A percentile compares a stretch with the other conserved stretches of the same genome.
phyloP scores from a whole-genome alignment of 176 grass and related monocot genomes.

The Musa schizocarpa region DNA sequence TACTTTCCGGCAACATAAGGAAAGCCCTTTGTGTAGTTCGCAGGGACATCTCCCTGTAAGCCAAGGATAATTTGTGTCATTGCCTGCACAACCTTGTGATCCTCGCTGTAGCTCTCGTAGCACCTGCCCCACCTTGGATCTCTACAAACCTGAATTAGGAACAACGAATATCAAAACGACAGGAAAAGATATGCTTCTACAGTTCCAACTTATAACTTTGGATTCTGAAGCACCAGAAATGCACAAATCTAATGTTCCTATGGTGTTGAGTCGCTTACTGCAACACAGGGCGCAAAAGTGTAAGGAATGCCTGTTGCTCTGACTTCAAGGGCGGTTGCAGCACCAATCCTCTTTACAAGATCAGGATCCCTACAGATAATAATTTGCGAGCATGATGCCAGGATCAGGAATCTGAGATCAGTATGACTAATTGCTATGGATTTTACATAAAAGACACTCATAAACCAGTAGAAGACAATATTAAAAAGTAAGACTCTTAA shows the following conservation, averaged over 20 bases:
- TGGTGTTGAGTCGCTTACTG: not conserved
- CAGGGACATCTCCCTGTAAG: not conserved
- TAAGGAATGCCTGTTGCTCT: conserved; percentile 9
- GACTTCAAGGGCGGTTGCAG: conserved; percentile 9
- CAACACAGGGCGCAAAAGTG: conserved; percentile 1
- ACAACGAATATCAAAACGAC: not conserved
- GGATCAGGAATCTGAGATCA: too few relatives aligned
- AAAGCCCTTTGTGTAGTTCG: not conserved
- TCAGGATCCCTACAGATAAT: conserved; percentile 2
- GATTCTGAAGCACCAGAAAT: too few relatives aligned
- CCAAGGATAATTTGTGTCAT: conserved; percentile 1
- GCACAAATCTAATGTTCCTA: not conserved
- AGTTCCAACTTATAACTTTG: too few relatives aligned
- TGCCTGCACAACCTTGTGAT: not conserved
- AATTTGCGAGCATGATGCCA: too few relatives aligned
- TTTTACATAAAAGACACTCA: too few relatives aligned
- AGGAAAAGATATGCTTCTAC: too few relatives aligned
- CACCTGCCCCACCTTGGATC: conserved; percentile 9
- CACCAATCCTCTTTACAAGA: conserved; percentile 7
- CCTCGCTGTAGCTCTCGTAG: conserved; percentile 12
- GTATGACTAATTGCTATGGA: too few relatives aligned
- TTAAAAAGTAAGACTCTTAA: too few relatives aligned
- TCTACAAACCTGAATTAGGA: conserved; percentile 1
- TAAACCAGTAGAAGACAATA: too few relatives aligned
- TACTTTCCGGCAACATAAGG: conserved; percentile 2